Conservation (phyloP, 441 rosid genomes). For the Erodium texanum region DNA sequence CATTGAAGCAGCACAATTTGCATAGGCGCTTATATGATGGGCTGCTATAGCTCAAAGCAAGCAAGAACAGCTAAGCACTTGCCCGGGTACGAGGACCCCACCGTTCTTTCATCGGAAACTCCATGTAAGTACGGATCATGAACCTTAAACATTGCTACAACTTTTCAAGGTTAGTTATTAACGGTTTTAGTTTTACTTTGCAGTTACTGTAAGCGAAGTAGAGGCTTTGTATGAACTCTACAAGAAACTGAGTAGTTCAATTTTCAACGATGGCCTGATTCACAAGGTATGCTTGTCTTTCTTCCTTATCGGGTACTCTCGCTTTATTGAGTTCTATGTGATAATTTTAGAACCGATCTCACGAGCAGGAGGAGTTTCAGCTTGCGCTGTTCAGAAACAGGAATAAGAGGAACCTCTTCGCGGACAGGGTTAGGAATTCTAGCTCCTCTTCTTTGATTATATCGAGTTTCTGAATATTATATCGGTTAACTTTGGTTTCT, state of each 20-base stretch:
- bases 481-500: background rate
- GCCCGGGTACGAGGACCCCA: constrained; percentile 59
- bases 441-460: background rate
- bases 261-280: constrained; percentile 71
- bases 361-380: constrained; percentile 76
- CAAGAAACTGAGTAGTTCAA: constrained; percentile 82
- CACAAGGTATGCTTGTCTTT: constrained; percentile 52
- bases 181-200: constrained; percentile 13
- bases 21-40: constrained; percentile 27
- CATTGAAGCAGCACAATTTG: no score
- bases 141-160: background rate
- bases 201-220: constrained; percentile 72
- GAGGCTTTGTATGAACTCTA: constrained; percentile 69
- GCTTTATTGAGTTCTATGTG: background rate
- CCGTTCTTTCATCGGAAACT: constrained; percentile 63
- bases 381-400: constrained; percentile 74
- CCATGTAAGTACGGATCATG: constrained; percentile 37
- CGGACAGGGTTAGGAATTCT: constrained; percentile 58
- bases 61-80: constrained; percentile 8
- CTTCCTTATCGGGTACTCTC: background rate
- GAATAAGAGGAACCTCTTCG: constrained; percentile 62
- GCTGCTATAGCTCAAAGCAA: constrained; percentile 37
- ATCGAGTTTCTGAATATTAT: background rate
- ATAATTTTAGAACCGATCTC: background rate
- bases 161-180: constrained; percentile 3